A percentile compares a stretch with the other conserved stretches of the same genome.
phyloP scores from a whole-genome alignment of 202 grass and related monocot species.

The Dendrocalamus latiflorus region DNA sequence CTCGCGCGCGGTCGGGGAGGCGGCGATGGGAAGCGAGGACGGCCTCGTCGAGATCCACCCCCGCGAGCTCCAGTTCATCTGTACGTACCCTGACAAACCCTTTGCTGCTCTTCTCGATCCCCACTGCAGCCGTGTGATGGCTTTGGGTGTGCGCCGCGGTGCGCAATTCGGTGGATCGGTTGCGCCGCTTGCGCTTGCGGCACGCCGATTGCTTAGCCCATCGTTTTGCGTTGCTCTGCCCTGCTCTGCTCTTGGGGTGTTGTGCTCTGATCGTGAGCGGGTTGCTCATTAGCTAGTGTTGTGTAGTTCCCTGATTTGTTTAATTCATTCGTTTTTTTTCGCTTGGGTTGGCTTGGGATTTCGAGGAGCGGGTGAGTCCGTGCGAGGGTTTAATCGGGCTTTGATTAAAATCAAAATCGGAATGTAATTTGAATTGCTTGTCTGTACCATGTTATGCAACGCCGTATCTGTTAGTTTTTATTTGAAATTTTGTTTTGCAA shows the following conservation, averaged over 20 bases:
- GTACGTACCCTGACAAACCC: slow-evolving; percentile 25
- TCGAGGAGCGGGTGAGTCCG: background rate
- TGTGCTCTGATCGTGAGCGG: background rate
- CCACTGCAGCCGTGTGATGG: background rate
- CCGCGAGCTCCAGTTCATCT: slow-evolving; percentile 64
- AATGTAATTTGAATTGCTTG: background rate
- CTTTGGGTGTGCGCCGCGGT: background rate
- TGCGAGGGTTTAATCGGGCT: background rate
- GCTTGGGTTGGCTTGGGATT: background rate
- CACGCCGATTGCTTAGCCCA: background rate
- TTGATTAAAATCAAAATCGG: background rate
- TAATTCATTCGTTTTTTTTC: background rate
- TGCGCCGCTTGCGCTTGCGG: background rate
- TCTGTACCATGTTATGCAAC: background rate
- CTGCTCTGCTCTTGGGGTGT: background rate
- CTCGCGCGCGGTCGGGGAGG: background rate
- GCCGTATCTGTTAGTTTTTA: background rate
- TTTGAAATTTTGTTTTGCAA: background rate
- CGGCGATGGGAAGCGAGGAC: slow-evolving; percentile 40
- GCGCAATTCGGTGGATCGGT: background rate
- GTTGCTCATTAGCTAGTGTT: background rate
- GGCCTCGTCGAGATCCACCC: slow-evolving; percentile 70
- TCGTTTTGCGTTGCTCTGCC: background rate
- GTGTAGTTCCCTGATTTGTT: background rate
- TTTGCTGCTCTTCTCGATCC: background rate